These are phyloP conservation scores for Naegleria lovaniensis DNA, from an alignment of 208 protist genomes.

Conservation along the genomic window DNA sequence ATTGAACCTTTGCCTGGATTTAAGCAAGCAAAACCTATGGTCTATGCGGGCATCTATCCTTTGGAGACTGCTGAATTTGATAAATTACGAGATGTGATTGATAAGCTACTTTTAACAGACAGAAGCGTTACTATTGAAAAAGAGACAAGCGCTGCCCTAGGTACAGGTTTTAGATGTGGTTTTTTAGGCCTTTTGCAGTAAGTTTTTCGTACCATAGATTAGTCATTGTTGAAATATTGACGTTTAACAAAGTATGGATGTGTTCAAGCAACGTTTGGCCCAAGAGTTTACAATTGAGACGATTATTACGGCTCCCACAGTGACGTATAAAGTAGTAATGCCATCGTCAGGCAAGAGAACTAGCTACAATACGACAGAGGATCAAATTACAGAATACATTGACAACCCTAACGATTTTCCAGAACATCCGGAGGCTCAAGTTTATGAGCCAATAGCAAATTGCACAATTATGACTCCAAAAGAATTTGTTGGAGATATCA, in stretches of 20 bases:
- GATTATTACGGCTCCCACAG: conserved; percentile 24
- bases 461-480: conserved; percentile 75
- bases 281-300: conserved; percentile 68
- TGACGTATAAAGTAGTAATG: not conserved
- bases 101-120: conserved; percentile 87
- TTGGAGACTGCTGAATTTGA: conserved; percentile 69
- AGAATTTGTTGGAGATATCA: conserved; percentile 74
- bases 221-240: not conserved
- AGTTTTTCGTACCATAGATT: not conserved
- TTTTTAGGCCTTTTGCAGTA: conserved; percentile 92
- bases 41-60: conserved; percentile 91
- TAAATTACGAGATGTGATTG: conserved; percentile 74
- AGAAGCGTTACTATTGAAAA: conserved; percentile 71
- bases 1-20: conserved; percentile 46
- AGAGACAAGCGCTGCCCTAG: conserved; percentile 72
- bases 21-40: conserved; percentile 46
- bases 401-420: conserved; percentile 26
- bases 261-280: conserved; percentile 87
- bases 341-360: not conserved
- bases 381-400: not conserved
- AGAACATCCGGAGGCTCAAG: not conserved
- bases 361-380: not conserved
- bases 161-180: conserved; percentile 83
- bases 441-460: conserved; percentile 71
- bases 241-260: conserved; percentile 69